These are phyloP conservation scores for Talaromyces verruculosus DNA, from an alignment of 2,329 filamentous ascomycete species.

Conservation along the genomic window DNA sequence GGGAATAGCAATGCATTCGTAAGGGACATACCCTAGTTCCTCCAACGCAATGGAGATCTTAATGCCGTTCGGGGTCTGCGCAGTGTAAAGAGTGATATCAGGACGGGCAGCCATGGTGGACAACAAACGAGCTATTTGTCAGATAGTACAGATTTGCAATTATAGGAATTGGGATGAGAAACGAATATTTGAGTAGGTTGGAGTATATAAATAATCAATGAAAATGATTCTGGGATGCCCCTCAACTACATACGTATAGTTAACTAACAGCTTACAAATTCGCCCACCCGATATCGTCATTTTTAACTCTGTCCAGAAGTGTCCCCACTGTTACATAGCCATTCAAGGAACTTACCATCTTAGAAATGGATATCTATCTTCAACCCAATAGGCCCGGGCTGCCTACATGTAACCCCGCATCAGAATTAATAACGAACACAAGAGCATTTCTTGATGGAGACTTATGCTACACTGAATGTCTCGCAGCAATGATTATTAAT, in stretches of 20 bases:
- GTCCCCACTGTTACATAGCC: not conserved
- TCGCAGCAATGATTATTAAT: not conserved
- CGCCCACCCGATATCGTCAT: conserved; percentile 4
- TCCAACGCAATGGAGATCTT: conserved; percentile 85
- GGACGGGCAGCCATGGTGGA: conserved; percentile 41
- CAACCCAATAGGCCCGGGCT: not conserved
- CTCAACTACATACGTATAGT: not conserved
- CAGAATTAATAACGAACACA: not conserved
- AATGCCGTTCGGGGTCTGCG: conserved; percentile 83
- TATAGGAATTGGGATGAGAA: not conserved
- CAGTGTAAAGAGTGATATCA: conserved; percentile 78
- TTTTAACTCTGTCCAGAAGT: not conserved
- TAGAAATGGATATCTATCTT: not conserved
- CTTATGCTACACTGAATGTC: not conserved
- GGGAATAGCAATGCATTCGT: not conserved
- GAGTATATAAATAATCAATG: not conserved
- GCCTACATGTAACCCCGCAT: not conserved
- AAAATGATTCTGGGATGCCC: not conserved
- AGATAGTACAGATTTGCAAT: not conserved
- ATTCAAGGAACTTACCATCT: not conserved
- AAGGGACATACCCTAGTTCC: conserved; percentile 62
- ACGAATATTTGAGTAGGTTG: not conserved
- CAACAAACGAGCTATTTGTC: conserved; percentile 22
- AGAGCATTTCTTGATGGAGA: not conserved
- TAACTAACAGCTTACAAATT: conserved; percentile 4